Percentiles rank a stretch among this genome's conserved stretches.
Evolutionary conservation across 352 stramenopile species (phyloP).

Genomic region (Globisporangium paroecandrum): DNA sequence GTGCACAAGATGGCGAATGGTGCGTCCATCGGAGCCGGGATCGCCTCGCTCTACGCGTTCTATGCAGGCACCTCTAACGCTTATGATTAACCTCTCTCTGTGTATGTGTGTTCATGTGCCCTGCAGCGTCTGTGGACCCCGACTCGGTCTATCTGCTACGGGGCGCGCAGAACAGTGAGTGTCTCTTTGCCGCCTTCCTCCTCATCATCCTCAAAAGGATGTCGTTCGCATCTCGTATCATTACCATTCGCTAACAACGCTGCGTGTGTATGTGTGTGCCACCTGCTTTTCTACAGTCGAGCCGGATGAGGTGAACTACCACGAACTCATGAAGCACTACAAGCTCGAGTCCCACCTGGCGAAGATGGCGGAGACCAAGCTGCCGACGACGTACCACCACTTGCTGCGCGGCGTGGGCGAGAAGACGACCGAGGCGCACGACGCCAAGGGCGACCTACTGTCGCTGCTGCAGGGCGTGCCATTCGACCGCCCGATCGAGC

Average conservation of each 20-base stretch:
- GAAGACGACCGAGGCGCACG: slow-evolving; percentile 24
- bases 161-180: slow-evolving; percentile 54
- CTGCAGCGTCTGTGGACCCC: slow-evolving; percentile 28
- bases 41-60: not conserved
- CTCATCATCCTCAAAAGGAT: not conserved
- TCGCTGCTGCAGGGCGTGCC: slow-evolving; percentile 62
- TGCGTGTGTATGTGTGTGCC: not conserved
- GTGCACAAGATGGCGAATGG: slow-evolving; percentile 12
- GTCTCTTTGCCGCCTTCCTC: not conserved
- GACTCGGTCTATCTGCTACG: slow-evolving; percentile 60
- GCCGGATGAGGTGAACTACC: slow-evolving; percentile 54
- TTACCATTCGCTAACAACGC: not conserved
- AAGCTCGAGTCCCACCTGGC: slow-evolving; percentile 54
- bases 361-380: slow-evolving; percentile 56
- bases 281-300: slow-evolving; percentile 34
- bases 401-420: slow-evolving; percentile 66
- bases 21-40: not conserved
- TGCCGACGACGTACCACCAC: slow-evolving; percentile 72
- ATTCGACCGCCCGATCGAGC: slow-evolving; percentile 79
- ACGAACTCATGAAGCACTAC: slow-evolving; percentile 61
- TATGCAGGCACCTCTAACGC: not conserved
- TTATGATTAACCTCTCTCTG: not conserved
- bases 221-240: not conserved
- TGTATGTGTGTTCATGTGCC: not conserved
- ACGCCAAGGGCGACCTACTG: slow-evolving; percentile 57